Base-by-base conservation (phyloP, 2,329 filamentous ascomycete species). In the Monosporascus sp. region DNA sequence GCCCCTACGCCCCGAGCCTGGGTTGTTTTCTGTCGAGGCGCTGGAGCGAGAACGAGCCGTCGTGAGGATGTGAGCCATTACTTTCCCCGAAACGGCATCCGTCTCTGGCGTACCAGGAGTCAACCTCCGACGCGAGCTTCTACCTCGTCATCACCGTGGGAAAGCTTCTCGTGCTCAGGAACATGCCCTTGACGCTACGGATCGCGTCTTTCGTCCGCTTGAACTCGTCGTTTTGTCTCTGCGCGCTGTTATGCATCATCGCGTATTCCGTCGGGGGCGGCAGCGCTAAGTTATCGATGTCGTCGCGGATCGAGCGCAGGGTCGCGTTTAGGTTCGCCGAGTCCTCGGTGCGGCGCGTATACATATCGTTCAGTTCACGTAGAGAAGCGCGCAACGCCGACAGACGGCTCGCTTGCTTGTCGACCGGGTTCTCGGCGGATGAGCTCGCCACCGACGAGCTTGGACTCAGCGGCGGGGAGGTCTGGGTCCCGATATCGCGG, bases 401-500 rank as follows among this genome's bases (percentile, higher is more conserved):
- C 6, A 85, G 66, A 16, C 71, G 71, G 16, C 69, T 66, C 8
- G 71, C 68, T 49, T 82, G 78, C 37, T 60, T 61, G 58, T 71
- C 70, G 16, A 68, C 63, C 44, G 51, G 65, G 43, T 48, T 69
- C 31, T 14, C 31, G 31, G 31, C 31, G 31, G 31, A 11, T 14
- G 27, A 35, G 11, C 31, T 35, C 31, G 11, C 31, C 31, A 5
- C 31, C 31, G 31, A 35, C 11, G 9, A 35, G 11, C 31, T 14
- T 35, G 31, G 31, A 14, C 5, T 35, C 9, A 35, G 68, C 0
- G 73, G 73, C 1, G 76, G 77, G 0, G 83, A 85, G 0, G 89
- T 94, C 69, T 94, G 89, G 1, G 89, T 88, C 58, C 88, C 88
- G 55, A 90, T 80, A 65, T 94, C 89, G 46, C 88, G 83, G 68